Base-by-base conservation (phyloP, 371 early-diverging fungal genomes). In the Apophysomyces elegans region DNA sequence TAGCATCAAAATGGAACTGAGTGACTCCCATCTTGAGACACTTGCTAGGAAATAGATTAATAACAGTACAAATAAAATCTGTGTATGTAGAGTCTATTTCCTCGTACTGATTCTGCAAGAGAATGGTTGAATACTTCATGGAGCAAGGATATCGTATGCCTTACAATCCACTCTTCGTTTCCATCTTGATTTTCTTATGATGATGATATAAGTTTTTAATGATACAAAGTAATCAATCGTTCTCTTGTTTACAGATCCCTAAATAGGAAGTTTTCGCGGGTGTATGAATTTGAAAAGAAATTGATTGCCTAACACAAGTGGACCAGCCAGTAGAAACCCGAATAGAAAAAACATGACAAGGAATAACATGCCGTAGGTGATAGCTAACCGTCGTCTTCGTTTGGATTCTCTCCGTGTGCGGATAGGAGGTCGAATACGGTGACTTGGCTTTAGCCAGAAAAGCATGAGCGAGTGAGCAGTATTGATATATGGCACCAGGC, bases 381-480 rank as follows among this genome's bases (percentile, higher is more conserved):
- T 87, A 1, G 89, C 86, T 14, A 88, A 81, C 13, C 84, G 77
- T 44, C 86, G 80, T 26, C 93, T 81, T 62, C 84, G 75, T 38
- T 76, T 75, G 38, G 83, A 75, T 70, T 91, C 77, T 69, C 84
- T 86, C 38, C 84, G 80, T 45, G 92, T 90, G 76, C 86, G 90
- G 63, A 93, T 92, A 14, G 91, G 94, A n/a, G 85, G 82, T 6
- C 89, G 84, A 68, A 92, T 90, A 73, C 92, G 93, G 59, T 90
- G 85, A 70, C 88, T 88, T 5, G 94, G 94, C 16, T 90, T 83
- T 60, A 93, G 73, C 94, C 93, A 94, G 74, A 94, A 94, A 44
- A 94, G 79, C 91, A 92, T 92, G 37, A 86, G 84, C n/a, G 92
- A 92, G 74, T 94, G 94, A 70, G 86, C 87, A 35, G 86, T 87